A percentile compares a stretch with the other conserved stretches of the same genome.
These are phyloP conservation scores for Boletus rubroflammeus DNA, from an alignment of 768 basidiomycete species.

Conservation along the genomic window DNA sequence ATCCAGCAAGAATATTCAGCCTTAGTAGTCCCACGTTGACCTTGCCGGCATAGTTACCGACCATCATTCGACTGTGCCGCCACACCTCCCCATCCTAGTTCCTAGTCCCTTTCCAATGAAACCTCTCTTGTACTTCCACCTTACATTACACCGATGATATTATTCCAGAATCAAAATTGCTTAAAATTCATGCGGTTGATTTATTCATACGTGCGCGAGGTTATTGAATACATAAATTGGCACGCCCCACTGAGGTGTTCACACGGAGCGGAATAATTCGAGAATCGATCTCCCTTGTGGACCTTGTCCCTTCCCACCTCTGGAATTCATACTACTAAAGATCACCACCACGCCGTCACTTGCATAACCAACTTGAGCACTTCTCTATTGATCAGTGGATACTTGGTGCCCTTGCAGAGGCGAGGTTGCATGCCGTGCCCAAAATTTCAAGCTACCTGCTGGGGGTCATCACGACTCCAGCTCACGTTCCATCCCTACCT, in stretches of 20 bases:
- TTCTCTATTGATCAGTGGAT: no score
- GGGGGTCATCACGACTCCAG: not conserved
- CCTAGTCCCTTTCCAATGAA: not conserved
- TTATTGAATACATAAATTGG: not conserved
- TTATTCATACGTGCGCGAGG: not conserved
- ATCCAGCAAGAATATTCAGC: not conserved
- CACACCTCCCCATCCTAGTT: not conserved
- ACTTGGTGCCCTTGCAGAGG: not conserved
- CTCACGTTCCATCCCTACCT: not conserved
- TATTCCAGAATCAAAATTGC: not conserved
- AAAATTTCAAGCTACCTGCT: not conserved
- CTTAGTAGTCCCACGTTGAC: not conserved
- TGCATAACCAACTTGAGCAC: not conserved
- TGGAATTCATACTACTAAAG: not conserved
- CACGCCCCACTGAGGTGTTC: not conserved
- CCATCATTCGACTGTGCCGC: not conserved
- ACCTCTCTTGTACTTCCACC: not conserved
- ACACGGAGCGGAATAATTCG: not conserved
- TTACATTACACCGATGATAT: not conserved
- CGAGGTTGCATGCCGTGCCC: not conserved
- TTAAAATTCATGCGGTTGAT: not conserved
- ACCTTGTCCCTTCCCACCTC: not conserved
- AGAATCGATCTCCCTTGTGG: not conserved
- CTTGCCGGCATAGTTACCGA: not conserved
- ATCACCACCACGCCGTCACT: not conserved